Conservation (phyloP, 2,329 filamentous ascomycete genomes). For the Fusarium zealandicum region DNA sequence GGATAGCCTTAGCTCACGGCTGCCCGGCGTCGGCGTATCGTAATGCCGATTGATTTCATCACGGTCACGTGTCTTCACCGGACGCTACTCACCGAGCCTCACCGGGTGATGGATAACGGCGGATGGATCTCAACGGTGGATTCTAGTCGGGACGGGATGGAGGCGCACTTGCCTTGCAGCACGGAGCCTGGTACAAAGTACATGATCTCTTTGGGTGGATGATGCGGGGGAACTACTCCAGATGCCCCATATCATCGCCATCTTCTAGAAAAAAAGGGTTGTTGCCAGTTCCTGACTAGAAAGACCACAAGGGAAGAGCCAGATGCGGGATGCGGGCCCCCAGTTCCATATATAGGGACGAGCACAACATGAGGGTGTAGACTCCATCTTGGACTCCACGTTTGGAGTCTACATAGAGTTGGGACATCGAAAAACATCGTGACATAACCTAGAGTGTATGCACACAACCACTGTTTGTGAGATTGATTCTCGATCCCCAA, state of each 20-base stretch:
- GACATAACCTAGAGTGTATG: neutral
- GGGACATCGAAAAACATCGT: slow-evolving; percentile 2
- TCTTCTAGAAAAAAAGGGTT: slow-evolving; percentile 37
- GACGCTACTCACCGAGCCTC: slow-evolving; percentile 14
- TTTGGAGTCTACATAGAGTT: slow-evolving; percentile 1
- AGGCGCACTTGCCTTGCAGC: slow-evolving; percentile 38
- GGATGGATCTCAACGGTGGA: slow-evolving; percentile 25
- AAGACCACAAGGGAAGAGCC: slow-evolving; percentile 28
- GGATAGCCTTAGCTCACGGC: slow-evolving; percentile 2
- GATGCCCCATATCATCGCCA: slow-evolving; percentile 39
- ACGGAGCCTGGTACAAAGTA: slow-evolving; percentile 43
- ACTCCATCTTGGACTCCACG: slow-evolving; percentile 30
- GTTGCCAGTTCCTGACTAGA: slow-evolving; percentile 40
- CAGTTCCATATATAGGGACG: slow-evolving; percentile 32
- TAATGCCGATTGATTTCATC: slow-evolving; percentile 12
- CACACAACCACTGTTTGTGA: neutral
- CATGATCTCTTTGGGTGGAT: slow-evolving; percentile 33
- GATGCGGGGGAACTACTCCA: slow-evolving; percentile 42
- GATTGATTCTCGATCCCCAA: neutral
- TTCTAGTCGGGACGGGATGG: slow-evolving; percentile 23
- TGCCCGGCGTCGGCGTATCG: slow-evolving; percentile 23
- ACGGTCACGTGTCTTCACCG: neutral
- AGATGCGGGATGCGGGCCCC: slow-evolving; percentile 29
- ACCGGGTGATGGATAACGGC: slow-evolving; percentile 28
- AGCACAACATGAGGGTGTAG: slow-evolving; percentile 20